These are phyloP conservation scores for Ambrosia hybrid DNA, from an alignment of 140 eudicot genomes.

Conservation along the genomic window DNA sequence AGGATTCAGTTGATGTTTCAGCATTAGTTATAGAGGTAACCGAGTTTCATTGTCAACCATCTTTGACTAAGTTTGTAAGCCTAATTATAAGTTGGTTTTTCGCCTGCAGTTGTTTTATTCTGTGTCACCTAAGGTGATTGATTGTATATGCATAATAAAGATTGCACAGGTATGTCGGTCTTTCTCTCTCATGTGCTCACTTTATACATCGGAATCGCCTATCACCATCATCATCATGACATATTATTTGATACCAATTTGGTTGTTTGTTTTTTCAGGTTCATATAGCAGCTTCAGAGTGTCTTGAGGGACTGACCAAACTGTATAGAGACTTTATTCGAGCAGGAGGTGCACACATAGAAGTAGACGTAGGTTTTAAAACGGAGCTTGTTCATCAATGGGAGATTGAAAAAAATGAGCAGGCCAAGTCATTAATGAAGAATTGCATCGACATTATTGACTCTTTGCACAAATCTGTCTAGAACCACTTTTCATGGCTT, in stretches of 20 bases:
- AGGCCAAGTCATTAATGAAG: constrained; percentile 75
- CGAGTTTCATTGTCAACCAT: constrained; percentile 12
- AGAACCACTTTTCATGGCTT: background rate
- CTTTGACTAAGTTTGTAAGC: background rate
- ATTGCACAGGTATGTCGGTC: constrained; percentile 65
- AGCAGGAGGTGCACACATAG: background rate
- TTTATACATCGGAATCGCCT: too few relatives aligned
- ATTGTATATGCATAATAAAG: constrained; percentile 68
- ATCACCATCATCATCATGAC: too few relatives aligned
- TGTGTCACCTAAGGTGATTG: constrained; percentile 60
- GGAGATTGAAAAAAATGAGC: constrained; percentile 72
- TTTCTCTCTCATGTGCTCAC: too few relatives aligned
- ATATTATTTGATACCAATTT: too few relatives aligned
- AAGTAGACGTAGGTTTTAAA: constrained; percentile 44
- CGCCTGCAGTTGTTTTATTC: constrained; percentile 60
- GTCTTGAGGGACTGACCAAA: constrained; percentile 65
- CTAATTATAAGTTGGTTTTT: constrained; percentile 13
- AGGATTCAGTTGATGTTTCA: constrained; percentile 32
- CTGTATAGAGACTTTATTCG: constrained; percentile 37
- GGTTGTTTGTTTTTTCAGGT: constrained; percentile 38
- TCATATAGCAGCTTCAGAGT: constrained; percentile 87
- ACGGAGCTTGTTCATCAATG: constrained; percentile 57
- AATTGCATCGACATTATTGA: constrained; percentile 65
- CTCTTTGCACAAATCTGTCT: constrained; percentile 22
- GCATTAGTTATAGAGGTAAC: constrained; percentile 63